These are phyloP conservation scores for Rhizophagus prolifer DNA, from an alignment of 192 early-diverging fungal genomes.

Conservation along the genomic window DNA sequence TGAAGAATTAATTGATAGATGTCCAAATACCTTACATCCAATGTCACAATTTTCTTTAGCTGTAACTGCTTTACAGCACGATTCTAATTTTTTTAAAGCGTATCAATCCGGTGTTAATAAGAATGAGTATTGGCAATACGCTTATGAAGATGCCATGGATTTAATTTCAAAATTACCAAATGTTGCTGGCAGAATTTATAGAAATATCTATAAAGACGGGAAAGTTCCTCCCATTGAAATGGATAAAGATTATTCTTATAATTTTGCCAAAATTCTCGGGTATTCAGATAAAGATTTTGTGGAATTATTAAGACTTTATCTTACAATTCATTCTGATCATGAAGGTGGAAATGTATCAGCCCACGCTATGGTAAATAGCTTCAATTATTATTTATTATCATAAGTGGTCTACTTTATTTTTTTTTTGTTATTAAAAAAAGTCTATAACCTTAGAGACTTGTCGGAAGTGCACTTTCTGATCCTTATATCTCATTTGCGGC, in stretches of 20 bases:
- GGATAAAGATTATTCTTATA: constrained; percentile 92
- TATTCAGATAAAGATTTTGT: constrained; percentile 86
- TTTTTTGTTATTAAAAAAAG: not conserved
- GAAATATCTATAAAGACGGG: constrained; percentile 98
- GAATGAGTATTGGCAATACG: constrained; percentile 94
- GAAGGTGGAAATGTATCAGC: constrained; percentile 99
- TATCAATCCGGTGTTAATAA: constrained; percentile 92
- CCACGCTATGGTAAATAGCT: constrained; percentile 69
- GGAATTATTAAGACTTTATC: constrained; percentile 98
- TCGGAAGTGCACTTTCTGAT: constrained; percentile 96
- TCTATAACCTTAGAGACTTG: constrained; percentile 52
- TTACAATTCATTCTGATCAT: constrained; percentile 99
- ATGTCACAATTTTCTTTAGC: constrained; percentile 99
- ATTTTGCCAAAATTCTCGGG: constrained; percentile 92
- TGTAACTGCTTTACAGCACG: constrained; percentile 96
- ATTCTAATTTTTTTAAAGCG: constrained; percentile 94
- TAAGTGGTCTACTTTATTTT: not conserved
- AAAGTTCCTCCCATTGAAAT: constrained; percentile 84
- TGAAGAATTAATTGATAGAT: constrained; percentile 96
- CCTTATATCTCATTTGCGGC: constrained; percentile 98
- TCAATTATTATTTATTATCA: not conserved
- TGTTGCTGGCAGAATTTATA: constrained; percentile 98
- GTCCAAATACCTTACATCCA: constrained; percentile 98
- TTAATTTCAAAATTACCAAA: constrained; percentile 97
- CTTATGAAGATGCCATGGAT: constrained; percentile 97